Base-by-base conservation (phyloP, 805 yeast species). In the Ogataea minuta region DNA sequence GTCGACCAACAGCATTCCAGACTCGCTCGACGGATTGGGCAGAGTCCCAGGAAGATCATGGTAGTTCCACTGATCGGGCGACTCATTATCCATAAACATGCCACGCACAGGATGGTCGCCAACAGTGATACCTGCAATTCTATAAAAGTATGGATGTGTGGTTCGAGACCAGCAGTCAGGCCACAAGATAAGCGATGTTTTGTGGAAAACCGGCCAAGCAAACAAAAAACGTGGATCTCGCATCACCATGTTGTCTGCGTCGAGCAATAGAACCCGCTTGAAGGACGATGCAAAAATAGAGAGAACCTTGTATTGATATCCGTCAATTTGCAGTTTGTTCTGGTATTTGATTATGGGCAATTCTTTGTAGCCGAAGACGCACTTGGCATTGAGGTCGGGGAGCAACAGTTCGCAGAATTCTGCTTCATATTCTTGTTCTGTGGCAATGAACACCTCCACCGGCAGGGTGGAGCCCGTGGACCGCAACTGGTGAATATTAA, bases 101-200 rank as follows among this genome's bases (percentile, higher is more conserved):
- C 71, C 67, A 15, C 68, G 62, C 2, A 63, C 55, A 8, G 66
- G 66, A 13, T 45, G 56, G 48, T 55, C 60, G 25, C 61, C 67
- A 34, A 64, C 70, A 57, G 56, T 35, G 7, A 66, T 56, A 12
- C 56, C 62, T 8, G 84, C 77, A 38, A 82, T 77, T 7, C 76
- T 76, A 52, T 74, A 77, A 51, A 59, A 77, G 32, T 63, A 64
- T 14, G 87, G 87, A 45, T 75, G 70, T 7, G 85, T 79, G 4
- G 85, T 77, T 57, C 87, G 66, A 2, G 80, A 70, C 87, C 87
- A 80, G 24, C 76, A 74, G 59, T 80, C 86, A 3, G 87, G 87
- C 86, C 87, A 80, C 7, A 78, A 43, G 8, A 79, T 63, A 38
- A 80, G 53, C 0, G 76, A 72, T 12, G 61, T 60, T 8, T 69